Percentiles rank a stretch among this genome's conserved stretches.
These are phyloP conservation scores for Eucalyptus cloeziana DNA, from an alignment of 345 rosid genomes.

Conservation along the genomic window DNA sequence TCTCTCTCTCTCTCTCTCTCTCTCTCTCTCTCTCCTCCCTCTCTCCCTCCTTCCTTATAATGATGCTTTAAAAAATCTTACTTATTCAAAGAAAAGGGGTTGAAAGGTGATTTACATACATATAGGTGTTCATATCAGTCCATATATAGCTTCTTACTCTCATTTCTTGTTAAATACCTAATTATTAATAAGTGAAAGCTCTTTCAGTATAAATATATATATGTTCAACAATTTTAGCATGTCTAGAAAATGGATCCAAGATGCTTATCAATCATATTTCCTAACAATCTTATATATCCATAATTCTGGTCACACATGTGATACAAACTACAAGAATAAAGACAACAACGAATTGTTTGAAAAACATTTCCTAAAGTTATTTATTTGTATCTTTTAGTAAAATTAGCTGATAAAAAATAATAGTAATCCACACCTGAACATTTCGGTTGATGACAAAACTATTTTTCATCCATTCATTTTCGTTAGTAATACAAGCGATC, in stretches of 20 bases:
- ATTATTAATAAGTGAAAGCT: background rate
- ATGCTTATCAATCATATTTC: background rate
- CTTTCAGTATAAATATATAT: background rate
- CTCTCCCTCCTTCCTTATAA: background rate
- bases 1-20: background rate
- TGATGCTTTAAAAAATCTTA: background rate
- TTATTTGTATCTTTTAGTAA: background rate
- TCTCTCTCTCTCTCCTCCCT: background rate
- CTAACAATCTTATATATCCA: background rate
- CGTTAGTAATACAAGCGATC: fast-evolving
- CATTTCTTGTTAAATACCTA: background rate
- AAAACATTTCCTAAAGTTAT: background rate
- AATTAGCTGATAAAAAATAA: background rate
- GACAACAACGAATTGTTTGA: background rate
- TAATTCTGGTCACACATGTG: background rate
- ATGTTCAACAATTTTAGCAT: background rate
- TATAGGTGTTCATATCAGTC: background rate
- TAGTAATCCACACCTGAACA: fast-evolving
- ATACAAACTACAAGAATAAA: background rate
- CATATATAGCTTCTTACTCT: background rate
- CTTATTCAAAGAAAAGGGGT: background rate
- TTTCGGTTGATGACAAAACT: background rate
- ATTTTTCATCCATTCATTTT: background rate
- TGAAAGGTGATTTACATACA: background rate
- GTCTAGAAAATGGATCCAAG: background rate